Base-by-base conservation (phyloP, 306 rosid genomes). In the Ziziphus jujuba region DNA sequence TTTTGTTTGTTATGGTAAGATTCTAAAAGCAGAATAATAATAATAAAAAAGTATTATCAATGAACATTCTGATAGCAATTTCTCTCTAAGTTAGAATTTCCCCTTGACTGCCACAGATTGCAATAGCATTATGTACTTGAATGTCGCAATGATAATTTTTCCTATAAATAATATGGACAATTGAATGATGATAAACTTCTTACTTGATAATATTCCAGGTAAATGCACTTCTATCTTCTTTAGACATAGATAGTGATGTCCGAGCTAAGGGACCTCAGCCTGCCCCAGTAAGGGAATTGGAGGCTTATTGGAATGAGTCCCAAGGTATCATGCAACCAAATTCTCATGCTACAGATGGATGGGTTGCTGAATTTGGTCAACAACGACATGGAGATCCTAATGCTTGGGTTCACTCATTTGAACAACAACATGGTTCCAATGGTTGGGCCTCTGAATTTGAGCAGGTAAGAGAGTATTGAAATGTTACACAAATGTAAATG, bases 391-490 rank as follows among this genome's bases (percentile, higher is more conserved):
- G 81, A 33, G 81, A 88, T 78, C 97, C 90, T 33, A 81, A 87
- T 56, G 72, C 72, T 16, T 95, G 99, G 97, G 99, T 91, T 43
- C 84, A 68, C 69, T 87, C 96, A 15, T 95, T 87, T 82, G 96
- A 91, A 81, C 95, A 77, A 67, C 96, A 95, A 49, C 73, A 88
- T 71, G 97, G 99, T 61, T 82, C 74, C 54, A 87, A 79, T 82
- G 96, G 96, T 33, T 95, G 99, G 97, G 96, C 75, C 73, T 95
- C 97, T 58, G 96, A 95, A 83, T 95, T 95, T 76, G 96, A 91
- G 79, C 90, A 88, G 71, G 99, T 87, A 71, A 80, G 80, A 36
- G 70, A 56, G 43, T 59, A 31, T 70, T 73, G 16, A 28, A 35
- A 15, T 55, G 60, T 36, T 71, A 50, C 20, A 15, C 11, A 50